These are phyloP conservation scores for Jatropha curcas DNA, from an alignment of 345 rosid genomes.

Conservation along the genomic window DNA sequence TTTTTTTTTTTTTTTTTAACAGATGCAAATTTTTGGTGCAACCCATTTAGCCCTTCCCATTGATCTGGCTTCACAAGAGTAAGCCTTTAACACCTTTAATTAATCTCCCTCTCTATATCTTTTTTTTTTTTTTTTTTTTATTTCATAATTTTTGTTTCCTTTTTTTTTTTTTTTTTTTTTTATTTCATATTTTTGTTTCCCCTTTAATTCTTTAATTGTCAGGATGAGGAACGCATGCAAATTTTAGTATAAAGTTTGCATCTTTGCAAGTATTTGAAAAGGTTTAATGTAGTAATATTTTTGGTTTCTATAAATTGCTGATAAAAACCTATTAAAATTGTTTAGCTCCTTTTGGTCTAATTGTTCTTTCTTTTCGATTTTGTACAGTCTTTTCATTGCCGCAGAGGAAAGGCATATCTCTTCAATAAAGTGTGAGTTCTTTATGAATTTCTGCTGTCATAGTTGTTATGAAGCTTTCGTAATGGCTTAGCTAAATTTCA, in stretches of 20 bases:
- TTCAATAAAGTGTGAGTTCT: slow-evolving; percentile 70
- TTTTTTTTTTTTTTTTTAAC: no score
- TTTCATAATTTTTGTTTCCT: no score
- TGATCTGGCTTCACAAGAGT: slow-evolving; percentile 74
- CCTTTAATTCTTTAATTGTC: no score
- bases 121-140: no score
- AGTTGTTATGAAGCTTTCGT: neutral
- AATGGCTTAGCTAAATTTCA: neutral
- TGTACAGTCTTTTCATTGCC: slow-evolving; percentile 64
- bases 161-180: no score
- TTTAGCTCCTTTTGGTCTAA: no score
- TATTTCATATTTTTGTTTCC: neutral
- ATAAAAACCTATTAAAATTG: neutral
- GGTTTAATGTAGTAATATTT: neutral
- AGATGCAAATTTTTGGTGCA: slow-evolving; percentile 81
- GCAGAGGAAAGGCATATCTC: slow-evolving; percentile 81
- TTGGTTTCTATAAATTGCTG: neutral
- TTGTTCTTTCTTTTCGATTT: neutral
- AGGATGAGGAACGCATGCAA: neutral
- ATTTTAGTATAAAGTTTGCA: neutral
- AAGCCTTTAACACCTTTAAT: neutral
- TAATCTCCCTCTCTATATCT: no score
- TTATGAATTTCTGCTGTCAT: neutral
- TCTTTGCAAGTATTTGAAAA: neutral
- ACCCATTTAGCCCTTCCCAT: slow-evolving; percentile 78